Percentiles rank a stretch among this genome's conserved stretches.
Conservation (phyloP, 225 moss, liverwort and hornwort species). For the Bryoerythrophyllum caledonicum region DNA sequence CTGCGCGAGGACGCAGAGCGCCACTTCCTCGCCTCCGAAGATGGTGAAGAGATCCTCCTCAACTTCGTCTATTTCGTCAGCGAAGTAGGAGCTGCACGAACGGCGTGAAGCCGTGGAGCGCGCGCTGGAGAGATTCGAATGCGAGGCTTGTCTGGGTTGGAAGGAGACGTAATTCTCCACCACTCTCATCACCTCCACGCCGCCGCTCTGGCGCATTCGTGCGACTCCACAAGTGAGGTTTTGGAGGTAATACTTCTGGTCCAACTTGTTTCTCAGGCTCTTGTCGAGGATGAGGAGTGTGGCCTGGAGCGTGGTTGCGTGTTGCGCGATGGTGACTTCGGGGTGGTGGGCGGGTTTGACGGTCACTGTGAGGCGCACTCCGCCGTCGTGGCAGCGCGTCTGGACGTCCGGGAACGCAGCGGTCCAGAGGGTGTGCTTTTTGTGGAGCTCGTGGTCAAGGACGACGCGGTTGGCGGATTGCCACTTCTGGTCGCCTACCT, state of each 20-base stretch:
- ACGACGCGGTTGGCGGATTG: constrained; percentile 22
- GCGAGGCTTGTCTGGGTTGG: background rate
- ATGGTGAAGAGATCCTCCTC: constrained; percentile 28
- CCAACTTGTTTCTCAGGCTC: constrained; percentile 37
- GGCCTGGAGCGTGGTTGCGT: constrained; percentile 33
- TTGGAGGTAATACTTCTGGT: constrained; percentile 26
- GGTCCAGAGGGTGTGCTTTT: constrained; percentile 18
- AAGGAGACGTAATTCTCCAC: background rate
- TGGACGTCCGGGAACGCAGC: constrained; percentile 25
- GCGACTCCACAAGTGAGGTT: constrained; percentile 38
- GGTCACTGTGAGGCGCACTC: constrained; percentile 37
- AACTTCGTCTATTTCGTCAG: background rate
- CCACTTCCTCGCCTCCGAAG: background rate
- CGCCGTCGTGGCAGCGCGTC: constrained; percentile 30
- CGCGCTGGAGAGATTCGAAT: background rate
- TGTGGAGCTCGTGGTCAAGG: constrained; percentile 29
- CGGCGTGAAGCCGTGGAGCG: background rate
- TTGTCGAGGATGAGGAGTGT: constrained; percentile 46
- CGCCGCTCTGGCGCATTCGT: constrained; percentile 41
- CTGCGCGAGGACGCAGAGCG: background rate
- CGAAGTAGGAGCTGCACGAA: background rate
- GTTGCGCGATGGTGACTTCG: constrained; percentile 31
- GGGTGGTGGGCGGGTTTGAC: constrained; percentile 32
- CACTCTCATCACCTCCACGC: constrained; percentile 35
- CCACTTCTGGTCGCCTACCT: constrained; percentile 30